A percentile compares a stretch with the other conserved stretches of the same genome.
These are phyloP conservation scores for Trichoderma sp. DNA, from an alignment of 2,329 filamentous ascomycete genomes.

Conservation along the genomic window DNA sequence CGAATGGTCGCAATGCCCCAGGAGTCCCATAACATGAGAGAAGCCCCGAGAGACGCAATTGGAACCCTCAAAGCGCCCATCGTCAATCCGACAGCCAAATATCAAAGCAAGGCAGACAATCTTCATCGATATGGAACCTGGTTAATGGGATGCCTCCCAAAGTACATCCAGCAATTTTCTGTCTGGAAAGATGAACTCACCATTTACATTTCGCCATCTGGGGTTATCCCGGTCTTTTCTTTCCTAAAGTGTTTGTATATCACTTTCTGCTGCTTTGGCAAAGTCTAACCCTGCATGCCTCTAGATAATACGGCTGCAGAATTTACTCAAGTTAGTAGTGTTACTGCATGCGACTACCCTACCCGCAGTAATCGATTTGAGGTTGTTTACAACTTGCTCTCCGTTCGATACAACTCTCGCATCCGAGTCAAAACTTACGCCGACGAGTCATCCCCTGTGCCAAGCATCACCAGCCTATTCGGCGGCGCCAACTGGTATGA, in stretches of 20 bases:
- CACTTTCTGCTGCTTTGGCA: background rate
- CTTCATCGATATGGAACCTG: slow-evolving; percentile 95
- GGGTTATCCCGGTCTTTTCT: slow-evolving; percentile 84
- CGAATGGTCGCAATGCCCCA: slow-evolving; percentile 56
- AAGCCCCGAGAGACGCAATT: slow-evolving; percentile 55
- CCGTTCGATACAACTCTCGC: slow-evolving; percentile 91
- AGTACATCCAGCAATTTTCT: slow-evolving; percentile 98
- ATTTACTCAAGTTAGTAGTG: slow-evolving; percentile 88
- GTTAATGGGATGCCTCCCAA: slow-evolving; percentile 93
- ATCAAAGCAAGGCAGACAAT: slow-evolving; percentile 78
- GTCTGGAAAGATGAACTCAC: slow-evolving; percentile 99
- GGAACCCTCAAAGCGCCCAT: slow-evolving; percentile 73
- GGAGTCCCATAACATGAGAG: slow-evolving; percentile 65
- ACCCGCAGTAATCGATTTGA: slow-evolving; percentile 95
- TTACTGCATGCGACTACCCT: slow-evolving; percentile 94
- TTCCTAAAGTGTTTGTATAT: slow-evolving; percentile 74
- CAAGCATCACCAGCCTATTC: slow-evolving; percentile 80
- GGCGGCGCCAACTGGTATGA: slow-evolving; percentile 99
- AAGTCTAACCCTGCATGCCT: background rate
- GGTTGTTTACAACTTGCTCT: slow-evolving; percentile 95
- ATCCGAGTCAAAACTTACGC: slow-evolving; percentile 99
- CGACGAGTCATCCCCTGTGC: slow-evolving; percentile 91
- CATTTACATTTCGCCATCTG: slow-evolving; percentile 85
- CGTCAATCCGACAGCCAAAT: slow-evolving; percentile 92
- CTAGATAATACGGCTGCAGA: slow-evolving; percentile 92